Evolutionary conservation across 371 early-diverging fungal genomes (phyloP).

Genomic region (Blastocladiella emersonii): DNA sequence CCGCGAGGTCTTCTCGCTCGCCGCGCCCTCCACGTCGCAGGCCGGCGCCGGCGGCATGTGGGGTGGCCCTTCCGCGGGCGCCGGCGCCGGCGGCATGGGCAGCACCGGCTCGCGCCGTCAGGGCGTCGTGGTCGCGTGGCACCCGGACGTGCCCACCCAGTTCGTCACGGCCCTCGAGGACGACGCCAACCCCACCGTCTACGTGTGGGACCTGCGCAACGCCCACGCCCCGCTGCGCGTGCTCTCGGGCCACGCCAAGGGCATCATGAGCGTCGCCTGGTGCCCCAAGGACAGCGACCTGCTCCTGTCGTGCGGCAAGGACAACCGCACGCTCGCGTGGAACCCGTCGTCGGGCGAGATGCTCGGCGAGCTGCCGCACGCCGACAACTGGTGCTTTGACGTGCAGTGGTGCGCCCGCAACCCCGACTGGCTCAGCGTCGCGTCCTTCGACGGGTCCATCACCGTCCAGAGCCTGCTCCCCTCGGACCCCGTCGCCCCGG

Average conservation of each 20-base stretch:
- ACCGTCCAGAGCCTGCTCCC: slow-evolving; percentile 57
- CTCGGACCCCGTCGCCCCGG: slow-evolving; percentile 12
- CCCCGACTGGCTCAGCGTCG: slow-evolving; percentile 69
- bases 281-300: slow-evolving; percentile 81
- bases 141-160: slow-evolving; percentile 89
- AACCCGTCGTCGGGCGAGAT: slow-evolving; percentile 55
- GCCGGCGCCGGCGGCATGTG: slow-evolving; percentile 25
- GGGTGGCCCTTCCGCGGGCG: too few species aligned
- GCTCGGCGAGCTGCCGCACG: slow-evolving; percentile 57
- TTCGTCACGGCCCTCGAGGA: slow-evolving; percentile 81
- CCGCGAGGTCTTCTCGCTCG: slow-evolving; percentile 69
- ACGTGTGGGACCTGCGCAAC: slow-evolving; percentile 88
- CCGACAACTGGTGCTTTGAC: slow-evolving; percentile 79
- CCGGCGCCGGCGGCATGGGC: slow-evolving; percentile 15
- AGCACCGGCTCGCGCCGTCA: slow-evolving; percentile 30
- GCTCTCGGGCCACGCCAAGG: slow-evolving; percentile 66
- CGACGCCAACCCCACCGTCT: slow-evolving; percentile 68
- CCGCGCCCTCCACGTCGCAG: slow-evolving; percentile 43
- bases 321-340: slow-evolving; percentile 86
- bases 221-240: slow-evolving; percentile 76
- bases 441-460: slow-evolving; percentile 61
- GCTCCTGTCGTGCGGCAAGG: slow-evolving; percentile 77
- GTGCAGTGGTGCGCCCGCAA: slow-evolving; percentile 85
- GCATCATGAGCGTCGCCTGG: slow-evolving; percentile 81
- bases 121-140: slow-evolving; percentile 84